A percentile compares a stretch with the other conserved stretches of the same genome.
These are phyloP conservation scores for Fraxinus albicans DNA, from an alignment of 305 asterid genomes.

Conservation along the genomic window DNA sequence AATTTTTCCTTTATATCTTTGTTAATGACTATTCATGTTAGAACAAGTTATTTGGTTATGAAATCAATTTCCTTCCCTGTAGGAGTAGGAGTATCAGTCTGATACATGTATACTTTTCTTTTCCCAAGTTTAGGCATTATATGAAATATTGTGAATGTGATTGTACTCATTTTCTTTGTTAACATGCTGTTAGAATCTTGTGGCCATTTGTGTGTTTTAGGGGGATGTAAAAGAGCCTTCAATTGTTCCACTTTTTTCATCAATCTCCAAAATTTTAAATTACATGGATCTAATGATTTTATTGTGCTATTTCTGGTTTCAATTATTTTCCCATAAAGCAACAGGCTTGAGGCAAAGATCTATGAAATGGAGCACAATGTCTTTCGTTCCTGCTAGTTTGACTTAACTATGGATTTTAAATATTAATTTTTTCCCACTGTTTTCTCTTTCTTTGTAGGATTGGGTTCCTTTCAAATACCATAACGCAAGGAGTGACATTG, in stretches of 20 bases:
- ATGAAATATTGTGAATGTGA: no score
- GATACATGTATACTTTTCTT: background rate
- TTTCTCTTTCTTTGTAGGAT: slow-evolving; percentile 33
- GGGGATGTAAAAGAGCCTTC: background rate
- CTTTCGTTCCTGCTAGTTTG: background rate
- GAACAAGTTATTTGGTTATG: background rate
- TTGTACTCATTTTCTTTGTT: no score
- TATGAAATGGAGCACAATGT: background rate
- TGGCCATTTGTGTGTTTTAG: no score
- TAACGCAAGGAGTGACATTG: slow-evolving; percentile 50
- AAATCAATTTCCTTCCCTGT: background rate
- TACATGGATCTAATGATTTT: background rate
- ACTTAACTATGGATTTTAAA: background rate
- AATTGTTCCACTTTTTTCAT: background rate
- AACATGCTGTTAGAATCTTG: no score
- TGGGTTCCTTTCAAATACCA: slow-evolving; percentile 78
- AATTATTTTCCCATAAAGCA: background rate
- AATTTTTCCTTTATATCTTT: background rate
- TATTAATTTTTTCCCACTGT: background rate
- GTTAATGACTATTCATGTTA: background rate
- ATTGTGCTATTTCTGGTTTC: background rate
- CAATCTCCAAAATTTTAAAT: background rate
- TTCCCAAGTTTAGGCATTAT: background rate
- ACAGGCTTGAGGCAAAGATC: background rate
- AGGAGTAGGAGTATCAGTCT: background rate